A percentile compares a stretch with the other conserved stretches of the same genome.
phyloP scores from a whole-genome alignment of 768 basidiomycete genomes.

The Pholiota microspora region DNA sequence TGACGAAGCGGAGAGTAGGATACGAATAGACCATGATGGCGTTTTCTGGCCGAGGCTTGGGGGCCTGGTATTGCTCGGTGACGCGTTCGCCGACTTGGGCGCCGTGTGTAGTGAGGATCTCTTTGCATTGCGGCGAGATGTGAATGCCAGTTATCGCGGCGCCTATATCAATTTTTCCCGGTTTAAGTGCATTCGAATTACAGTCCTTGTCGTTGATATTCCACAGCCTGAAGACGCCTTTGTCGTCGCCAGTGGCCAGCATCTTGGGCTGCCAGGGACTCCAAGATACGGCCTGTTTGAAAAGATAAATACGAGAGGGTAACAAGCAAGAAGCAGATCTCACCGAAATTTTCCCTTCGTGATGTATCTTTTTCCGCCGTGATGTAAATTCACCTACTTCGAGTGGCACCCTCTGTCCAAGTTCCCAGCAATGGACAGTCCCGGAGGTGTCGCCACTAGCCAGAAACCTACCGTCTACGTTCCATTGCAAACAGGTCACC shows the following conservation, averaged over 20 bases:
- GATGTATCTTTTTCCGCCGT: constrained; percentile 69
- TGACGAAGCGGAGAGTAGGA: constrained; percentile 59
- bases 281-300: constrained; percentile 72
- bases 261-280: constrained; percentile 79
- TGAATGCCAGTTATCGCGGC: constrained; percentile 69
- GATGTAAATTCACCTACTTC: constrained; percentile 55
- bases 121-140: constrained; percentile 80
- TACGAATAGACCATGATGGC: constrained; percentile 53
- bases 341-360: constrained; percentile 57
- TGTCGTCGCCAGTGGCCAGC: constrained; percentile 68
- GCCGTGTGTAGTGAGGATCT: constrained; percentile 81
- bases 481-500: constrained; percentile 68
- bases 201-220: constrained; percentile 29
- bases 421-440: constrained; percentile 76
- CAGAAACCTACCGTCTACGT: constrained; percentile 59
- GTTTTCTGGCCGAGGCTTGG: constrained; percentile 28
- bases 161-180: constrained; percentile 44
- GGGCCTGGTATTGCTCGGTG: constrained; percentile 6
- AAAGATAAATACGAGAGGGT: neutral
- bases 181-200: constrained; percentile 35
- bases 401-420: constrained; percentile 46
- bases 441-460: constrained; percentile 80
- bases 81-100: constrained; percentile 12
- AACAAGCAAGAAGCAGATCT: constrained; percentile 13
- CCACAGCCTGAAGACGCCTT: constrained; percentile 47